Conservation (phyloP, 2,329 filamentous ascomycete genomes). For the Verticillium nubilum region DNA sequence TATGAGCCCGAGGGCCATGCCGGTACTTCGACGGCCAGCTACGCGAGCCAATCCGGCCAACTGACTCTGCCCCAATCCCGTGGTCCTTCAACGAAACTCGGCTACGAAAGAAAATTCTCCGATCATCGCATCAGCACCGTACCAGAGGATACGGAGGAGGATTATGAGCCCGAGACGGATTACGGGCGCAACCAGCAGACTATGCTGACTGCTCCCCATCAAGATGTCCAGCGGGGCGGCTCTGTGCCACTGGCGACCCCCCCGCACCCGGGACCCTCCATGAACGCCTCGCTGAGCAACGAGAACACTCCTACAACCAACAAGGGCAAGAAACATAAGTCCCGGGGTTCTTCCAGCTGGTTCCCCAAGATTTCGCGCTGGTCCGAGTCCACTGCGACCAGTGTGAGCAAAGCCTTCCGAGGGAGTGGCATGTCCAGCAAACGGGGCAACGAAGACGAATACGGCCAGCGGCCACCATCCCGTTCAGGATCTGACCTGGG, state of each 20-base stretch:
- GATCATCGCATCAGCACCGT: slow-evolving; percentile 89
- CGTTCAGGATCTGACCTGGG: slow-evolving; percentile 72
- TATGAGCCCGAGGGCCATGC: slow-evolving; percentile 82
- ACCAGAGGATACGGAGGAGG: slow-evolving; percentile 74
- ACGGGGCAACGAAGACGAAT: slow-evolving; percentile 56
- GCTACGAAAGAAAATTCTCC: slow-evolving; percentile 52
- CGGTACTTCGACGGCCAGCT: slow-evolving; percentile 63
- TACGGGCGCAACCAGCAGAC: slow-evolving; percentile 12
- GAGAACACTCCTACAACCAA: slow-evolving; percentile 76
- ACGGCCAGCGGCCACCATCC: slow-evolving; percentile 55
- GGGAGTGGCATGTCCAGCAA: slow-evolving; percentile 55
- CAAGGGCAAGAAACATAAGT: slow-evolving; percentile 84
- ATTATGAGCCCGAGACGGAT: slow-evolving; percentile 52
- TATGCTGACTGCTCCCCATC: slow-evolving; percentile 54
- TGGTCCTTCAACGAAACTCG: slow-evolving; percentile 35
- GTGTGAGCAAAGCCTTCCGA: slow-evolving; percentile 71
- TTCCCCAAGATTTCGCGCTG: slow-evolving; percentile 94
- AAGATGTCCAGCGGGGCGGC: slow-evolving; percentile 36
- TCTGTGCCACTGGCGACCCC: slow-evolving; percentile 54
- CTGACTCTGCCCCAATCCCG: slow-evolving; percentile 56
- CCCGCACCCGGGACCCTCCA: slow-evolving; percentile 40
- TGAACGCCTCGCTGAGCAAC: slow-evolving; percentile 53
- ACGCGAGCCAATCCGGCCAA: slow-evolving; percentile 70
- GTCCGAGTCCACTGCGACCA: slow-evolving; percentile 94
- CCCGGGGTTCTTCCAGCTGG: slow-evolving; percentile 68